Evolutionary conservation across 306 rosid species (phyloP).

Genomic region (Cucurbita maxima): DNA sequence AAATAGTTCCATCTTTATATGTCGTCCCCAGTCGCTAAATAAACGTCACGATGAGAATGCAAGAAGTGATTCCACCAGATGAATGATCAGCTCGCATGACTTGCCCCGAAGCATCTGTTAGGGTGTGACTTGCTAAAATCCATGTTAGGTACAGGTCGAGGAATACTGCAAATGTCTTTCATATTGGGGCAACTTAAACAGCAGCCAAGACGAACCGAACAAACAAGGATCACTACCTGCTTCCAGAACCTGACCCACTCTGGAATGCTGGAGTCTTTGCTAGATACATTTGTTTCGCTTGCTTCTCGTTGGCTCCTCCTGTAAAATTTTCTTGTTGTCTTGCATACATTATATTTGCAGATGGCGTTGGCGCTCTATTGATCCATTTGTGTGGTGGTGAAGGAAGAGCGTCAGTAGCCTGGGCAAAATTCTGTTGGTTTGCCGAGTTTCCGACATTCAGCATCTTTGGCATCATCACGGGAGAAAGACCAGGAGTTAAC

Average conservation of each 20-base stretch:
- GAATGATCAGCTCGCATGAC: neutral
- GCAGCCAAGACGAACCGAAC: slow-evolving; percentile 6
- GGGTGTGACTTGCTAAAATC: neutral
- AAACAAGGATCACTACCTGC: slow-evolving; percentile 21
- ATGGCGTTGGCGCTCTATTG: slow-evolving; percentile 29
- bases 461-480: slow-evolving; percentile 5
- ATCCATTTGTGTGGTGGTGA: slow-evolving; percentile 83
- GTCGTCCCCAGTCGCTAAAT: neutral
- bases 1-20: neutral
- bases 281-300: slow-evolving; percentile 49
- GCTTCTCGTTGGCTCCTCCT: slow-evolving; percentile 46
- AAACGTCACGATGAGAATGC: neutral
- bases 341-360: slow-evolving; percentile 27
- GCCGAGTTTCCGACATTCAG: slow-evolving; percentile 30
- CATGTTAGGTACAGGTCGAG: neutral
- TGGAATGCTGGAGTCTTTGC: slow-evolving; percentile 34
- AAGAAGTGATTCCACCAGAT: neutral
- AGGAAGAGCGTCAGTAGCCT: slow-evolving; percentile 41
- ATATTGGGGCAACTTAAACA: neutral
- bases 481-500: slow-evolving; percentile 6
- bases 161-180: neutral
- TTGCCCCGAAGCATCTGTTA: neutral
- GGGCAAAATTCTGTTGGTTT: slow-evolving; percentile 27
- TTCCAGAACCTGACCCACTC: slow-evolving; percentile 29
- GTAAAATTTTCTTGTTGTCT: slow-evolving; percentile 39